Conservation (phyloP, 495 filamentous ascomycete species). For the Thermochaetoides thermophila region DNA sequence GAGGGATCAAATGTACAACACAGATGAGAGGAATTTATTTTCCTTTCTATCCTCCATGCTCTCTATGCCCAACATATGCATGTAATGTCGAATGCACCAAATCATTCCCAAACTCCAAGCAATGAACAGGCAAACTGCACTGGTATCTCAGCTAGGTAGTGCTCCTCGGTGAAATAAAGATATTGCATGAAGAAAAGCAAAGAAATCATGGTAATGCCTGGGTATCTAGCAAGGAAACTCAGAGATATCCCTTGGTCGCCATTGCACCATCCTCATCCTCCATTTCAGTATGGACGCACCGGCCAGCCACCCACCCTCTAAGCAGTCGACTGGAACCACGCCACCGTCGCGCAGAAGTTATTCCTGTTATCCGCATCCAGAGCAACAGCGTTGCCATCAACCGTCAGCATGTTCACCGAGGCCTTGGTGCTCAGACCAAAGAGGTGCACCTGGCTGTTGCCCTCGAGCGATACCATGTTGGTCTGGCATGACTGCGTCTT, state of each 20-base stretch:
- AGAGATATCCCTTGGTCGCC: not conserved
- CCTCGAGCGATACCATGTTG: constrained; percentile 76
- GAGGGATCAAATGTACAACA: too few species aligned
- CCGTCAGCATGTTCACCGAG: constrained; percentile 67
- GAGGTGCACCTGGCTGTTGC: constrained; percentile 44
- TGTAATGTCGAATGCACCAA: too few species aligned
- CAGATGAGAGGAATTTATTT: not conserved
- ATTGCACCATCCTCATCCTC: not conserved
- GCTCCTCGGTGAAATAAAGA: too few species aligned
- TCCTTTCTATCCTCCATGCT: not conserved
- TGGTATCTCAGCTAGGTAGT: too few species aligned
- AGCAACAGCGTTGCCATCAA: constrained; percentile 39
- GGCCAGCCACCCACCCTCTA: not conserved
- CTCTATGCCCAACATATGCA: not conserved
- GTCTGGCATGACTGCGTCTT: constrained; percentile 62
- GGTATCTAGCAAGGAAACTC: too few species aligned
- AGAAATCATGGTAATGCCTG: too few species aligned
- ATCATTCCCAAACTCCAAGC: too few species aligned
- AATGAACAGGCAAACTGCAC: not conserved
- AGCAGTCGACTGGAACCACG: constrained; percentile 30
- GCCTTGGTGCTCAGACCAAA: constrained; percentile 82
- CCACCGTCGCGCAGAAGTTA: constrained; percentile 65
- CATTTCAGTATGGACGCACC: too few species aligned
- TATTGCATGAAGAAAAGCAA: too few species aligned
- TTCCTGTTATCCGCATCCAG: constrained; percentile 50